Conservation (phyloP, 805 yeast species). For the Saccharomycopsis vini region DNA sequence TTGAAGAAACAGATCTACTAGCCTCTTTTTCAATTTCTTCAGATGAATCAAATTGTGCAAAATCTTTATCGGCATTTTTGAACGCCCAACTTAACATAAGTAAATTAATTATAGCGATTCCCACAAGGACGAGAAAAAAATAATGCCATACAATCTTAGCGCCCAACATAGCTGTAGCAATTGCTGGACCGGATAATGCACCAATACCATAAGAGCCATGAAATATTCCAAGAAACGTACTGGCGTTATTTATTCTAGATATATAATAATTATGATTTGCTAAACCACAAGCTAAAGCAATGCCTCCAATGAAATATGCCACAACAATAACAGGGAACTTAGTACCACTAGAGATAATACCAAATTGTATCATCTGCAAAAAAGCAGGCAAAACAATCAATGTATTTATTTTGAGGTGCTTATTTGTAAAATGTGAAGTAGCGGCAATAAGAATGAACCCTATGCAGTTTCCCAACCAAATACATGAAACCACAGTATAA, state of each 20-base stretch:
- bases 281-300: conserved; percentile 41
- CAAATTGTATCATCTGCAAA: conserved; percentile 33
- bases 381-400: conserved; percentile 33
- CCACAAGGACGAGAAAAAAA: conserved; percentile 46
- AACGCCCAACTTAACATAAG: conserved; percentile 34
- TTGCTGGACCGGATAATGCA: conserved; percentile 51
- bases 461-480: conserved; percentile 51
- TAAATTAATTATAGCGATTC: conserved; percentile 29
- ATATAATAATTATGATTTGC: conserved; percentile 47
- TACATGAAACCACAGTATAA: conserved; percentile 46
- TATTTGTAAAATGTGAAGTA: conserved; percentile 37
- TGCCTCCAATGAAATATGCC: conserved; percentile 50
- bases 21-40: conserved; percentile 21
- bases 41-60: conserved; percentile 25
- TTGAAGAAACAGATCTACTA: not conserved
- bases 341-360: conserved; percentile 40
- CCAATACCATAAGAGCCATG: conserved; percentile 62
- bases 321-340: conserved; percentile 39
- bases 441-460: conserved; percentile 46
- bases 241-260: conserved; percentile 37
- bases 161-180: conserved; percentile 46
- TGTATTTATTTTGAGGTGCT: conserved; percentile 32
- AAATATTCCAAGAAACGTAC: conserved; percentile 42
- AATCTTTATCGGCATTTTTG: conserved; percentile 36
- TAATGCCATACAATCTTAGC: conserved; percentile 45